Evolutionary conservation across 2,329 filamentous ascomycete species (phyloP), one percentile per base, ranked within the genome.

Genomic region (Nannizziopsis arthrosporioides): DNA sequence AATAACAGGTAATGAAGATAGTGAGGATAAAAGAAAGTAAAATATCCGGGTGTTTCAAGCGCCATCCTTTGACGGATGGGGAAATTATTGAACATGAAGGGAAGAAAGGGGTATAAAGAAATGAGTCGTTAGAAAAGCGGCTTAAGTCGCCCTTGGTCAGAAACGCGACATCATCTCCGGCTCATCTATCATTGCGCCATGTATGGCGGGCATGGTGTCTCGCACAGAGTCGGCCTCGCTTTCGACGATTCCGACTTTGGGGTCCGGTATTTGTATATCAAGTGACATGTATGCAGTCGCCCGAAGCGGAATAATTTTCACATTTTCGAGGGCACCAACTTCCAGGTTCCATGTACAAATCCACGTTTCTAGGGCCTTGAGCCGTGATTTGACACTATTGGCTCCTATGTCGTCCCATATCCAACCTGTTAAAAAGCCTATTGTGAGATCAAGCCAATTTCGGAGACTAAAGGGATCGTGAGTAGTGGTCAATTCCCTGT

Each of bases 351-450:
- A 95, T 51, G 80, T 75, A 54, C 93, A 84, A 47, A 98, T 76
- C 80, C 85, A 94, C 34, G 64, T 66, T 67, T 98, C 92, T 14
- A 95, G 68, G 8, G 69, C 73, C 48, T 73, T 76, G 40, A 94
- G 64, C 48, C 81, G 76, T 17, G 73, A 70, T 69, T 96, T 96
- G 51, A 84, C 76, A 7, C 76, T 80, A 2, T 85, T 85, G 32
- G 86, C 68, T 1, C 90, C 88, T 17, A 90, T 59, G 61, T 96
- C 90, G 51, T 98, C 92, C 87, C 88, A 96, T 31, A 96, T 60
- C 85, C 89, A 98, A 17, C 90, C 85, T 0, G 92, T 96, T 31
- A 88, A 67, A 3, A 93, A 72, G 1, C 90, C 88, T 56, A 96
- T 63, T 9, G 86, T 63, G 10, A 80, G 78, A 64, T 98, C 92